A percentile compares a stretch with the other conserved stretches of the same genome.
Evolutionary conservation across 2,329 filamentous ascomycete species (phyloP).

Genomic region (Camptophora hylomeconis): DNA sequence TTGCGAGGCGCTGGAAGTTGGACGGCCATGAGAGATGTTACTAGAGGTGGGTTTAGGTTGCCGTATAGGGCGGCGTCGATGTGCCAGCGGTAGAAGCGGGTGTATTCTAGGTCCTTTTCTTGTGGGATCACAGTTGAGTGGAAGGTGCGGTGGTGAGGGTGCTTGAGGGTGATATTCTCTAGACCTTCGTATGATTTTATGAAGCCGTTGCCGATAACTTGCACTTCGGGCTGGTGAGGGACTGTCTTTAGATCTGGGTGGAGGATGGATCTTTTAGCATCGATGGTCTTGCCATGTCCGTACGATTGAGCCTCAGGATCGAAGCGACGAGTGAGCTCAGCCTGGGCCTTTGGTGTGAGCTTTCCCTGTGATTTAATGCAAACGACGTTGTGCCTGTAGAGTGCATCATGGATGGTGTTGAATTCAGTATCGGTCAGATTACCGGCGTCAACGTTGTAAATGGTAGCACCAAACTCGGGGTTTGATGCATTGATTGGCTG

Average conservation of each 20-base stretch:
- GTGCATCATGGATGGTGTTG: slow-evolving; percentile 46
- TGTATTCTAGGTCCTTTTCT: slow-evolving; percentile 42
- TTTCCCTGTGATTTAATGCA: slow-evolving; percentile 56
- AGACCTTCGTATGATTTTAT: slow-evolving; percentile 59
- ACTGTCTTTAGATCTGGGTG: slow-evolving; percentile 72
- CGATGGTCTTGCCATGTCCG: slow-evolving; percentile 64
- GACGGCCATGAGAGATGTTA: slow-evolving; percentile 62
- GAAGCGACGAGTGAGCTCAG: slow-evolving; percentile 59
- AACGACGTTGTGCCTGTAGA: slow-evolving; percentile 57
- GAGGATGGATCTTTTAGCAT: slow-evolving; percentile 51
- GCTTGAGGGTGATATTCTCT: slow-evolving; percentile 51
- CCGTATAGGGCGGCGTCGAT: slow-evolving; percentile 35
- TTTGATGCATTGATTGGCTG: slow-evolving; percentile 8
- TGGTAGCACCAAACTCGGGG: slow-evolving; percentile 46
- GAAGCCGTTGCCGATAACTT: slow-evolving; percentile 66
- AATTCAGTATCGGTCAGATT: slow-evolving; percentile 54
- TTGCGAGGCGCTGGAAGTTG: slow-evolving; percentile 52
- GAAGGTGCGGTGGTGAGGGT: slow-evolving; percentile 68
- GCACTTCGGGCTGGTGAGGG: slow-evolving; percentile 65
- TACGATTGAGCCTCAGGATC: slow-evolving; percentile 54
- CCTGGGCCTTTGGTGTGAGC: slow-evolving; percentile 57
- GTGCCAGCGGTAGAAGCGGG: slow-evolving; percentile 37
- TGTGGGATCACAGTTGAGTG: slow-evolving; percentile 53
- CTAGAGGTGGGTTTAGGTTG: slow-evolving; percentile 58
- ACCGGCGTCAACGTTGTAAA: slow-evolving; percentile 48